Base-by-base conservation (phyloP, 1,284 basidiomycete genomes). In the Malassezia pachydermatis region DNA sequence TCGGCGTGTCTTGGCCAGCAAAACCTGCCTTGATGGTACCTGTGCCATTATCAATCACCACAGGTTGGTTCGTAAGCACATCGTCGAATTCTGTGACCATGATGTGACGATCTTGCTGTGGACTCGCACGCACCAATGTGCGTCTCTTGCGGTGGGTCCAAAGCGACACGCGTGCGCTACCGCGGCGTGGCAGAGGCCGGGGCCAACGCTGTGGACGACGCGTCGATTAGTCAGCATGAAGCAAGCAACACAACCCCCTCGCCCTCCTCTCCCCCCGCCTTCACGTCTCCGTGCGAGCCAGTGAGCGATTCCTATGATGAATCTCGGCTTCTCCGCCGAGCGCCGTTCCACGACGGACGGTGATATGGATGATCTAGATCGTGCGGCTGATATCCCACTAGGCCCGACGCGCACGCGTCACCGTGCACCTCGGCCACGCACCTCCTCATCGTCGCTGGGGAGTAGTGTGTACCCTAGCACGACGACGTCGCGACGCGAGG, bases 1-100 rank as follows among this genome's bases (percentile, higher is more conserved):
- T 72, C 27, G 69, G 69, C 14, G 60, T 59, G 47, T 68, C 66
- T 22, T 66, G 60, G 6, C 69, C 69, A 10, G 69, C 69, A 35
- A 72, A 72, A 4, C 69, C 69, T 3, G 67, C 67, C 44, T 72
- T 72, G 55, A 72, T 65, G 10, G 64, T 69, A 13, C 69, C 69
- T 2, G 68, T 70, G 10, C 68, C 68, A 48, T 67, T 68, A 56
- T 72, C 69, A 30, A 72, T 66, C 10, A 72, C 69, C 38, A 72
- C 69, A 11, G 69, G 69, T 50, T 72, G 69, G 54, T 72, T 72
- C 45, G 67, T 70, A 30, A 72, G 66, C 36, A 70, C 69, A 40
- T 72, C 67, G 41, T 68, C 64, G 33, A 65, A 70, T 41, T 72
- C 65, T 45, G 53, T 37, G 37, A 58, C 58, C 52, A 61, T 57